Evolutionary conservation across 2,329 filamentous ascomycete species (phyloP).

Genomic region (Orbilia ellipsospora): DNA sequence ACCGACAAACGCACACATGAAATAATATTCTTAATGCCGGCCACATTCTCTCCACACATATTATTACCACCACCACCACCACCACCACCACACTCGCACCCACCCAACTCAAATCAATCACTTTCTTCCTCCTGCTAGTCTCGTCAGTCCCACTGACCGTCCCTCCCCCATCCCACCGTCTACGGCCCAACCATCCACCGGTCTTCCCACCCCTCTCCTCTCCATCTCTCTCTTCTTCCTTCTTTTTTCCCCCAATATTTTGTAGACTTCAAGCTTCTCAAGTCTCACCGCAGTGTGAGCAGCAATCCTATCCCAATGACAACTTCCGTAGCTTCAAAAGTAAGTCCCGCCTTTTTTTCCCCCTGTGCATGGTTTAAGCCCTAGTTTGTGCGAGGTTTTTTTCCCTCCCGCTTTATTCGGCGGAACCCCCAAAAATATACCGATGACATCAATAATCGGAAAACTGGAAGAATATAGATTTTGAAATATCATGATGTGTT

Average conservation of each 20-base stretch:
- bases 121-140: conserved; percentile 19
- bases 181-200: conserved; percentile 21
- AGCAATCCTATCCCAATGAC: conserved; percentile 44
- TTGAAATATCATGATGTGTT: not conserved
- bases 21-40: conserved; percentile 21
- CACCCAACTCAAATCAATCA: conserved; percentile 24
- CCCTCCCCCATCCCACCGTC: conserved; percentile 29
- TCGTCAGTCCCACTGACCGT: conserved; percentile 27
- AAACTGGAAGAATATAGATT: not conserved
- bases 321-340: conserved; percentile 38
- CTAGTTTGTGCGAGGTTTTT: conserved; percentile 51
- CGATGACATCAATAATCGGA: conserved; percentile 2
- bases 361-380: conserved; percentile 33
- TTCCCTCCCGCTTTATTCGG: conserved; percentile 9
- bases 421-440: conserved; percentile 13
- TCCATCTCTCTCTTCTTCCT: conserved; percentile 4
- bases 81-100: conserved; percentile 38
- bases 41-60: conserved; percentile 2
- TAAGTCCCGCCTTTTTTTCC: conserved; percentile 20
- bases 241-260: conserved; percentile 22
- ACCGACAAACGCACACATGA: no score
- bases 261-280: conserved; percentile 29
- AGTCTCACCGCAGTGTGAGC: conserved; percentile 54
- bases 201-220: conserved; percentile 2
- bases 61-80: no score